Percentiles rank a stretch among this genome's conserved stretches.
Conservation (phyloP, 148 eudicot genomes). For the Nepenthes mirabilis region DNA sequence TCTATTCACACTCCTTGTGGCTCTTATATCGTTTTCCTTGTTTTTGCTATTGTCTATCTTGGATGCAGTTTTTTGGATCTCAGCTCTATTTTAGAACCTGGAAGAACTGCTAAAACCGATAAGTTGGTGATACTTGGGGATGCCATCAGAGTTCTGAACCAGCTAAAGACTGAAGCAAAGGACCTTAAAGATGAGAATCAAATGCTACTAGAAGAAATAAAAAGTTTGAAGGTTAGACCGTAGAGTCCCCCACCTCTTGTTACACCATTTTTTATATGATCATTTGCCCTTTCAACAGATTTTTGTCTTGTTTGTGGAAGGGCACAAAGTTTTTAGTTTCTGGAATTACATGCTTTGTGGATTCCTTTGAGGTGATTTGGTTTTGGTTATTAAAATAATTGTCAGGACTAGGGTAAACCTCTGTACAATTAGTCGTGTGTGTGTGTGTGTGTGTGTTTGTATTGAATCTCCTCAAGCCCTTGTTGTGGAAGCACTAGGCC, state of each 20-base stretch:
- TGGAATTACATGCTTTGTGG: no score
- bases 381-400: no score
- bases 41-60: neutral
- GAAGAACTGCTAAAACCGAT: slow-evolving; percentile 62
- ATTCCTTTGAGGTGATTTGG: no score
- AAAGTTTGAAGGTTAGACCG: slow-evolving; percentile 61
- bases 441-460: no score
- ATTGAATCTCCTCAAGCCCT: no score
- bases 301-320: no score
- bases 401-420: no score
- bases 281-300: no score
- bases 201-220: slow-evolving; percentile 65
- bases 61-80: slow-evolving; percentile 58
- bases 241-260: neutral
- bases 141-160: slow-evolving; percentile 56
- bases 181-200: slow-evolving; percentile 50
- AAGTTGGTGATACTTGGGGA: slow-evolving; percentile 68
- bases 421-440: no score
- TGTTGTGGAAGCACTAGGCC: no score
- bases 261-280: no score
- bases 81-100: slow-evolving; percentile 66
- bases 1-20: neutral
- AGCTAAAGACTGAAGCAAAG: slow-evolving; percentile 46
- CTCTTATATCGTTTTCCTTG: neutral
- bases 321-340: no score